Percentiles rank a stretch among this genome's conserved stretches.
phyloP scores from a whole-genome alignment of 2,329 filamentous ascomycete genomes.

The Epichloe glyceriae region DNA sequence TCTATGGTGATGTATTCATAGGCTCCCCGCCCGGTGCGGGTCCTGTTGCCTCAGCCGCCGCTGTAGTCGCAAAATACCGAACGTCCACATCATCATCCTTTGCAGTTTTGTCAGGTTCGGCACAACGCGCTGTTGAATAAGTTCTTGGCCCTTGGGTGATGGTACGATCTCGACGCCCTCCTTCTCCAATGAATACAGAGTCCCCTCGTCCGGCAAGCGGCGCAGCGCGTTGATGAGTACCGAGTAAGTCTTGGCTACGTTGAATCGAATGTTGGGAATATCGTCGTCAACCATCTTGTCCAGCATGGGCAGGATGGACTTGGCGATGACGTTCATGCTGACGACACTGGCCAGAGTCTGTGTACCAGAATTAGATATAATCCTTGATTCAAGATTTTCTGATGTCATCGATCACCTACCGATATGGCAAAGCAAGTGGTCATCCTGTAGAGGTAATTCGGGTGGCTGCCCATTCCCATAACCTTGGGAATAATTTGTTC shows the following conservation, averaged over 20 bases:
- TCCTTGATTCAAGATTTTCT: neutral
- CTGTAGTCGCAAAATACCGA: slow-evolving; percentile 91
- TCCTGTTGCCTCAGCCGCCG: slow-evolving; percentile 48
- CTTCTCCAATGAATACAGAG: slow-evolving; percentile 75
- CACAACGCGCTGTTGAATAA: slow-evolving; percentile 76
- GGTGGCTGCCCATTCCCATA: slow-evolving; percentile 94
- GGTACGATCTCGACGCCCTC: slow-evolving; percentile 48
- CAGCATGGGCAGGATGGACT: slow-evolving; percentile 89
- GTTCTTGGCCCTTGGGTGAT: slow-evolving; percentile 59
- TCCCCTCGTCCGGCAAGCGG: slow-evolving; percentile 78
- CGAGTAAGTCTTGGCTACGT: slow-evolving; percentile 94
- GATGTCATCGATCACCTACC: slow-evolving; percentile 41
- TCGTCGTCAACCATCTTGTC: slow-evolving; percentile 88
- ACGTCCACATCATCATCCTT: slow-evolving; percentile 96
- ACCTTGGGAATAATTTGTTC: slow-evolving; percentile 97
- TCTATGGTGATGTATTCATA: slow-evolving; percentile 55
- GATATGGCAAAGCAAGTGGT: slow-evolving; percentile 99
- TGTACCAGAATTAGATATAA: neutral
- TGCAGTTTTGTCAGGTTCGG: slow-evolving; percentile 91
- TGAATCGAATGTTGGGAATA: slow-evolving; percentile 98
- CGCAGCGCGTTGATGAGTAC: slow-evolving; percentile 85
- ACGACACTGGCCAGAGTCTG: slow-evolving; percentile 90
- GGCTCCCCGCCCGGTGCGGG: slow-evolving; percentile 37
- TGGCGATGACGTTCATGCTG: slow-evolving; percentile 82
- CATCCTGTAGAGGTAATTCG: slow-evolving; percentile 99